phyloP scores from a whole-genome alignment of 2,329 filamentous ascomycete species.

The Penicillium sp. region DNA sequence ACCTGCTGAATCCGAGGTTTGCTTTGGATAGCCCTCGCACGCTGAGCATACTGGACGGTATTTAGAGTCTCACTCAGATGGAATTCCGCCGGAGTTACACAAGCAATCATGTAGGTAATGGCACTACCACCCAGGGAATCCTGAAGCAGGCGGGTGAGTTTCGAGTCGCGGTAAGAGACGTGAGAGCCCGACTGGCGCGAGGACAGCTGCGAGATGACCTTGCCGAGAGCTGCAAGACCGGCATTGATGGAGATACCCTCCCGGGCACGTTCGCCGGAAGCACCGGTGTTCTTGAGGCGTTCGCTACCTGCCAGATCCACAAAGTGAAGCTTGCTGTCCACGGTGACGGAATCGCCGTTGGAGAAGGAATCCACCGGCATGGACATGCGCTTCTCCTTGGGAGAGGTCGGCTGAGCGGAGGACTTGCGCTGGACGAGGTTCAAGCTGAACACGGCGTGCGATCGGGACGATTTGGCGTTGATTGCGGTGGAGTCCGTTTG shows the following conservation, averaged over 20 bases:
- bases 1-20: constrained; percentile 94
- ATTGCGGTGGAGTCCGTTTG: constrained; percentile 97
- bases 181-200: constrained; percentile 82
- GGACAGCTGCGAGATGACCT: constrained; percentile 96
- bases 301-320: constrained; percentile 97
- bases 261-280: constrained; percentile 87
- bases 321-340: constrained; percentile 98
- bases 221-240: constrained; percentile 88
- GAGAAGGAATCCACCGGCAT: constrained; percentile 79
- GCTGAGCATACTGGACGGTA: constrained; percentile 94
- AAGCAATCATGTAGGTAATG: constrained; percentile 99
- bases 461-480: constrained; percentile 95
- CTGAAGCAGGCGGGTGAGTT: constrained; percentile 88
- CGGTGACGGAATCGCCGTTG: constrained; percentile 67
- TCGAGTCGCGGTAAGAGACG: constrained; percentile 98
- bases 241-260: constrained; percentile 99
- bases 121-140: constrained; percentile 96
- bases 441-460: constrained; percentile 93
- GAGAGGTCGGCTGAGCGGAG: constrained; percentile 46
- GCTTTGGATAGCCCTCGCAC: constrained; percentile 92
- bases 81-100: constrained; percentile 94
- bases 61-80: constrained; percentile 97
- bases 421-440: constrained; percentile 80
- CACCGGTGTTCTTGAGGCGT: constrained; percentile 92
- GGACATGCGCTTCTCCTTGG: constrained; percentile 78